These are phyloP conservation scores for Wickerhamomyces chambardii DNA, from an alignment of 805 yeast genomes.

Conservation along the genomic window DNA sequence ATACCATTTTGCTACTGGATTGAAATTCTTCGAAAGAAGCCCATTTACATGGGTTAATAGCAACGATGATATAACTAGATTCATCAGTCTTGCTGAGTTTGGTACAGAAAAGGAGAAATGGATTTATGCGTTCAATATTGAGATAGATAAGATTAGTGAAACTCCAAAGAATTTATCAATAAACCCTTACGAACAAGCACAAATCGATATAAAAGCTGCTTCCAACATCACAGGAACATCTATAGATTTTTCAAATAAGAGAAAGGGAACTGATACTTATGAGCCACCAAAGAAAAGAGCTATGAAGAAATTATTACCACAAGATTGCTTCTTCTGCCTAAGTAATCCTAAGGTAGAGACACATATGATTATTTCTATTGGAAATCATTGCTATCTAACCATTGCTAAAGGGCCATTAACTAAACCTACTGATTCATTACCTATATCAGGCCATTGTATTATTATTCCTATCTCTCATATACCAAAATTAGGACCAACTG, in stretches of 20 bases:
- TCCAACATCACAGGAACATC: slow-evolving; percentile 1
- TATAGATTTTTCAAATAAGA: slow-evolving; percentile 5
- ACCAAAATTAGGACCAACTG: slow-evolving; percentile 29
- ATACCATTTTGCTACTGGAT: slow-evolving; percentile 58
- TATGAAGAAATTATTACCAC: slow-evolving; percentile 36
- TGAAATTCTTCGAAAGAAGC: slow-evolving; percentile 40
- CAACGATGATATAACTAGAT: slow-evolving; percentile 40
- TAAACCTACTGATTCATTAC: slow-evolving; percentile 33
- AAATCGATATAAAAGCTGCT: background rate
- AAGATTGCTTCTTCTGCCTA: slow-evolving; percentile 73
- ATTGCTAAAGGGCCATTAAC: slow-evolving; percentile 84
- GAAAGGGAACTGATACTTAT: slow-evolving; percentile 3
- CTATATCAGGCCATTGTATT: slow-evolving; percentile 75
- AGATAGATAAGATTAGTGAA: slow-evolving; percentile 14
- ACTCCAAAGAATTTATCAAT: slow-evolving; percentile 17
- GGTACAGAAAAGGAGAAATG: slow-evolving; percentile 48
- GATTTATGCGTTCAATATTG: slow-evolving; percentile 65
- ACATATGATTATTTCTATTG: slow-evolving; percentile 76
- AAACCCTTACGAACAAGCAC: slow-evolving; percentile 21
- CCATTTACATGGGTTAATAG: slow-evolving; percentile 46
- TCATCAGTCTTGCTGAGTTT: slow-evolving; percentile 54
- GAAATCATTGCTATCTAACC: slow-evolving; percentile 56
- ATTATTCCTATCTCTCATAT: slow-evolving; percentile 73
- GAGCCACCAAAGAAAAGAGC: slow-evolving; percentile 3
- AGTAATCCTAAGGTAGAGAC: slow-evolving; percentile 70